phyloP scores from a whole-genome alignment of 2,329 filamentous ascomycete genomes.

The Cladosporium velox region DNA sequence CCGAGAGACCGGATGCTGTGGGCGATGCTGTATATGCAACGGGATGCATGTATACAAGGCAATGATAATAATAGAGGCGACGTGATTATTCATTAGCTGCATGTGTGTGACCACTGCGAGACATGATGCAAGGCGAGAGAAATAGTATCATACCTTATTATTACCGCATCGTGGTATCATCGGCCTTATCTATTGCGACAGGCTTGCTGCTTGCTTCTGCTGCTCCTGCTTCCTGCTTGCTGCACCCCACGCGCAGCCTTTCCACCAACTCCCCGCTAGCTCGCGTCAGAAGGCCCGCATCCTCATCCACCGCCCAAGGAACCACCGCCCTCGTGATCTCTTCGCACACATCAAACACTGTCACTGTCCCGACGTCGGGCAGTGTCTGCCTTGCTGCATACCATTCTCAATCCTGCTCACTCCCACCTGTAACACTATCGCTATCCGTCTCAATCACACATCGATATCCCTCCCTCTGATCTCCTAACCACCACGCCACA shows the following conservation, averaged over 20 bases:
- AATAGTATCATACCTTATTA: not conserved
- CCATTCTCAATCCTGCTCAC: not conserved
- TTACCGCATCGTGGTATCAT: conserved; percentile 7
- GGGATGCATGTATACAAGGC: not conserved
- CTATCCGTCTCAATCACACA: not conserved
- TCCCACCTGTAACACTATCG: not conserved
- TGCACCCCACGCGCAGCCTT: not conserved
- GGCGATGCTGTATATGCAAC: not conserved
- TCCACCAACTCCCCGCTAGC: conserved; percentile 6
- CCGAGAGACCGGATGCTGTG: conserved; percentile 4
- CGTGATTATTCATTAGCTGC: not conserved
- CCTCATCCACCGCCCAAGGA: not conserved
- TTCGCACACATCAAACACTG: not conserved
- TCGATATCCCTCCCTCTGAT: not conserved
- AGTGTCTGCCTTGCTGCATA: not conserved
- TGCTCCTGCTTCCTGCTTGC: not conserved
- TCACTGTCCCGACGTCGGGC: not conserved
- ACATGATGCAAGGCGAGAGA: not conserved
- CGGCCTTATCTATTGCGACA: conserved; percentile 18
- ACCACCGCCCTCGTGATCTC: conserved; percentile 10
- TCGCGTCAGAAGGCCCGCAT: conserved; percentile 15
- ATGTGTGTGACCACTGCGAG: not conserved
- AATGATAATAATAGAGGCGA: not conserved
- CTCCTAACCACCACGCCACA: not conserved
- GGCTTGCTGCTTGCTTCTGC: not conserved